These are phyloP conservation scores for Bimuria novae-zelandiae DNA, from an alignment of 2,329 filamentous ascomycete species.

Conservation along the genomic window DNA sequence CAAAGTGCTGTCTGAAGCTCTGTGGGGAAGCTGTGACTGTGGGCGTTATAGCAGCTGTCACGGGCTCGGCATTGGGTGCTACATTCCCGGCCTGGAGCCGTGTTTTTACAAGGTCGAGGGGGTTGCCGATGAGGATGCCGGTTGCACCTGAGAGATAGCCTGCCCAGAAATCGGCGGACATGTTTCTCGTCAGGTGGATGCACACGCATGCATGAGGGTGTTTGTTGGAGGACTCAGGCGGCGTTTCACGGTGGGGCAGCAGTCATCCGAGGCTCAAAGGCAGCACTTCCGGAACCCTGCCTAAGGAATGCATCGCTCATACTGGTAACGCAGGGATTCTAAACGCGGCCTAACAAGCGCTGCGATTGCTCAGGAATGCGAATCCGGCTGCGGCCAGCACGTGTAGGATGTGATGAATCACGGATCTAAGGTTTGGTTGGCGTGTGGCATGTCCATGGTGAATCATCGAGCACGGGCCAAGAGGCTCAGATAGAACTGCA, in stretches of 20 bases:
- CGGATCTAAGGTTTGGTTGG: neutral
- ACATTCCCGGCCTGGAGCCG: conserved; percentile 70
- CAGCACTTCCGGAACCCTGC: neutral
- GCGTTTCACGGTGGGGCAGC: conserved; percentile 7
- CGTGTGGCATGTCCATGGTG: neutral
- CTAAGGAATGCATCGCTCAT: neutral
- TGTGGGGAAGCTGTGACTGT: conserved; percentile 14
- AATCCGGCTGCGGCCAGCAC: neutral
- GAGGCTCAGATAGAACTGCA: conserved; percentile 1
- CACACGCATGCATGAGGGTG: neutral
- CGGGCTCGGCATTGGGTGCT: conserved; percentile 13
- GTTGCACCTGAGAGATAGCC: conserved; percentile 86
- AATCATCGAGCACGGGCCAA: conserved; percentile 2
- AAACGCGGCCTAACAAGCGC: neutral
- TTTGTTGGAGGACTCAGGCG: conserved; percentile 15
- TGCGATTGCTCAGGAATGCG: neutral
- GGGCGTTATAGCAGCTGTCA: conserved; percentile 2
- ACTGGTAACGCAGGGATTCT: neutral
- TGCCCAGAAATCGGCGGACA: conserved; percentile 93
- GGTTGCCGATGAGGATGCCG: conserved; percentile 88
- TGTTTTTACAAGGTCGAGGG: conserved; percentile 79
- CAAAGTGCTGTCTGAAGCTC: conserved; percentile 39
- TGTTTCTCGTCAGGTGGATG: conserved; percentile 41
- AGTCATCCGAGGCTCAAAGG: conserved; percentile 12
- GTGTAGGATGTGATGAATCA: too few species aligned